Evolutionary conservation across 1,284 basidiomycete genomes (phyloP).

Genomic region (Papiliotrema flavescens): DNA sequence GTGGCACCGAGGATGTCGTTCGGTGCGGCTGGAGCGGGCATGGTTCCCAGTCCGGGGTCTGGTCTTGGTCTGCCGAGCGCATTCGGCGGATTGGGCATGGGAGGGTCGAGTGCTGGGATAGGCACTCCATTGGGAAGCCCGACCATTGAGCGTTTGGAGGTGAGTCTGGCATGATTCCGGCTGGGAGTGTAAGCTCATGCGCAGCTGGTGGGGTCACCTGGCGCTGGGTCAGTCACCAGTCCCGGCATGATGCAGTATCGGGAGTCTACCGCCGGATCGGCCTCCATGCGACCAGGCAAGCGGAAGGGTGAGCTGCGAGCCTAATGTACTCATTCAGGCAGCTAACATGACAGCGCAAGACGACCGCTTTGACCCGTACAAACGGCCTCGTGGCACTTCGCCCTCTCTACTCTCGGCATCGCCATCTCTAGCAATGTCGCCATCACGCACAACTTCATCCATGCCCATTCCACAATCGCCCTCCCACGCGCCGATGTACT

Average conservation of each 20-base stretch:
- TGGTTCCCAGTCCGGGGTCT: constrained; percentile 33
- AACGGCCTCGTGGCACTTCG: constrained; percentile 40
- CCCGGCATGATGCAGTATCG: constrained; percentile 46
- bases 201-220: constrained; percentile 27
- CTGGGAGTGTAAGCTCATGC: constrained; percentile 4
- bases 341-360: constrained; percentile 27
- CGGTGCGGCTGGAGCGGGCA: constrained; percentile 14
- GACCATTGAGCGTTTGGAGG: constrained; percentile 38
- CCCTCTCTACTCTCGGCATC: constrained; percentile 28
- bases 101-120: constrained; percentile 10
- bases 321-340: not conserved
- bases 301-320: constrained; percentile 34
- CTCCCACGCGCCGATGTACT: constrained; percentile 25
- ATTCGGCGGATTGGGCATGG: constrained; percentile 40
- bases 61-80: constrained; percentile 35
- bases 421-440: constrained; percentile 29
- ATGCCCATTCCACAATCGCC: constrained; percentile 43
- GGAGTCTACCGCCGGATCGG: constrained; percentile 27
- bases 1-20: constrained; percentile 19
- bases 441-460: constrained; percentile 22
- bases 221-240: constrained; percentile 17
- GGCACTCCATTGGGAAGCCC: constrained; percentile 39
- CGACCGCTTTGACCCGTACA: constrained; percentile 47
- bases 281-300: constrained; percentile 37
- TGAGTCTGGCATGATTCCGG: constrained; percentile 8